These are phyloP conservation scores for Chlorophyllum brunneum DNA, from an alignment of 768 basidiomycete species.

Conservation along the genomic window DNA sequence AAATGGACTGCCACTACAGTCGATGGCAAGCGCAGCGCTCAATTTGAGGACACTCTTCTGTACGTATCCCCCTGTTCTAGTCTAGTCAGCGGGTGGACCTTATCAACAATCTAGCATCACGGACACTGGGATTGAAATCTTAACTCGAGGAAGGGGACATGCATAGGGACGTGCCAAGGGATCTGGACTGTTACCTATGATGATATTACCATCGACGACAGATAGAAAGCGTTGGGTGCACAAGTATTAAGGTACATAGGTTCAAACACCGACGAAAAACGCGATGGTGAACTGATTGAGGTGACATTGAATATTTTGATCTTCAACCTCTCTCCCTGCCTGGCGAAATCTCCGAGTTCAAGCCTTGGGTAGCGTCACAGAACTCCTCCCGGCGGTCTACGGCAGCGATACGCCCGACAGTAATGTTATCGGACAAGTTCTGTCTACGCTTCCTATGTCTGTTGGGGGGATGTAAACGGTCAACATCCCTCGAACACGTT, in stretches of 20 bases:
- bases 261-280: not conserved
- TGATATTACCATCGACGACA: not conserved
- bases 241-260: not conserved
- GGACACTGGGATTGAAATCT: conserved; percentile 83
- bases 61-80: conserved; percentile 37
- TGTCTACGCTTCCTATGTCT: conserved; percentile 51
- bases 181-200: not conserved
- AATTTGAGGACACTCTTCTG: conserved; percentile 97
- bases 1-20: conserved; percentile 95
- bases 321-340: conserved; percentile 15
- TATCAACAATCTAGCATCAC: conserved; percentile 62
- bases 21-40: conserved; percentile 89
- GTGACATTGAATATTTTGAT: not conserved
- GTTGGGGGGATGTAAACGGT: conserved; percentile 40
- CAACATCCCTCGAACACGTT: conserved; percentile 27
- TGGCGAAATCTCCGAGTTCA: conserved; percentile 60
- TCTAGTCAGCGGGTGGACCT: not conserved
- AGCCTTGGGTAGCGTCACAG: conserved; percentile 55
- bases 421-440: conserved; percentile 62
- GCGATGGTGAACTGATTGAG: not conserved
- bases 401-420: conserved; percentile 59
- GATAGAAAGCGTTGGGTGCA: not conserved
- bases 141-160: conserved; percentile 52
- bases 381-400: conserved; percentile 58
- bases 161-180: not conserved